phyloP scores from a whole-genome alignment of 768 basidiomycete genomes.

The Filobasidium floriforme region DNA sequence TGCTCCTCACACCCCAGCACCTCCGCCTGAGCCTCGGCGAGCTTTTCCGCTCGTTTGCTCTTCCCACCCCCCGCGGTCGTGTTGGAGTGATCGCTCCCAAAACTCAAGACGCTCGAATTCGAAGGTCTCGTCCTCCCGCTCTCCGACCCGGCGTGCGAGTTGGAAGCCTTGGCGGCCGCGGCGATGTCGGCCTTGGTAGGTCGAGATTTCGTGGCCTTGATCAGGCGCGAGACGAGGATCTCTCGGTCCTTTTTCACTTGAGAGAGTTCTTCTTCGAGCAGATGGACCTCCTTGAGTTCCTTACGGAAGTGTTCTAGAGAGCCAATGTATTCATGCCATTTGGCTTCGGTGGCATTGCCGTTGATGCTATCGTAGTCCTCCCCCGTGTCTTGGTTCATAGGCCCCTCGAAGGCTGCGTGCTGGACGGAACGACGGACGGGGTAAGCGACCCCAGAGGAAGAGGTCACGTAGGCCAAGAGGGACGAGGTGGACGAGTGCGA shows the following conservation, averaged over 20 bases:
- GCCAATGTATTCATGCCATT: constrained; percentile 40
- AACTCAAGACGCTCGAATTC: constrained; percentile 27
- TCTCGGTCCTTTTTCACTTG: constrained; percentile 42
- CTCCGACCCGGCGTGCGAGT: constrained; percentile 22
- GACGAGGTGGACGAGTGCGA: constrained; percentile 45
- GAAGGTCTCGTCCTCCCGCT: constrained; percentile 22
- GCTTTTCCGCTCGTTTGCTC: constrained; percentile 36
- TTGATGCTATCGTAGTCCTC: constrained; percentile 21
- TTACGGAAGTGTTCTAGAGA: constrained; percentile 42
- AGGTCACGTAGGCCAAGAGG: constrained; percentile 43
- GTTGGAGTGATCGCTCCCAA: constrained; percentile 32
- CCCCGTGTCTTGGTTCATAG: constrained; percentile 28
- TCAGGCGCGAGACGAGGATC: constrained; percentile 42
- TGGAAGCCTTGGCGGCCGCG: constrained; percentile 15
- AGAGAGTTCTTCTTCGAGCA: constrained; percentile 43
- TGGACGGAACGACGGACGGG: constrained; percentile 40
- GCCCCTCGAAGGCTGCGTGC: constrained; percentile 44
- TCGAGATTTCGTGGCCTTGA: constrained; percentile 42
- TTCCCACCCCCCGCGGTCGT: constrained; percentile 33
- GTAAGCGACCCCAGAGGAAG: constrained; percentile 40
- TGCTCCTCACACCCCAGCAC: constrained; percentile 44
- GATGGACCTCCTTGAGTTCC: constrained; percentile 44
- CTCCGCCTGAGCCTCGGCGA: constrained; percentile 44
- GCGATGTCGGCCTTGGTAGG: constrained; percentile 40
- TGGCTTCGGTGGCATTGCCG: constrained; percentile 26